These are phyloP conservation scores for Nakazawaea ernobii DNA, from an alignment of 805 yeast species.

Conservation along the genomic window DNA sequence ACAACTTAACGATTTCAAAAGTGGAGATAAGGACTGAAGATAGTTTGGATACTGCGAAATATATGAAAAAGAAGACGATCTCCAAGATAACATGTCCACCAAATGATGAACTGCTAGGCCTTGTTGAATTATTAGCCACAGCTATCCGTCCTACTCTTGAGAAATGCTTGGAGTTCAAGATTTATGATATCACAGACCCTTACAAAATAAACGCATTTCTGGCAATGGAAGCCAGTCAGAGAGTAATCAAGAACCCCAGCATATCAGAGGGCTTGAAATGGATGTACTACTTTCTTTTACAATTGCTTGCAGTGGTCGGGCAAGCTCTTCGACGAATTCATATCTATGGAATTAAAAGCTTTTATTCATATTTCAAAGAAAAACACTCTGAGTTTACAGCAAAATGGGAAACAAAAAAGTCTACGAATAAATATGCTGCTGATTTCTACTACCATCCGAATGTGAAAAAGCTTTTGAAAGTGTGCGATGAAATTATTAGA, in stretches of 20 bases:
- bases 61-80: slow-evolving; percentile 64
- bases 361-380: slow-evolving; percentile 59
- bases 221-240: slow-evolving; percentile 64
- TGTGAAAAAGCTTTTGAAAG: slow-evolving; percentile 36
- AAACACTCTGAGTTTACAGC: slow-evolving; percentile 54
- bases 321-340: slow-evolving; percentile 63
- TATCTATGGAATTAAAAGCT: slow-evolving; percentile 78
- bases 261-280: slow-evolving; percentile 69
- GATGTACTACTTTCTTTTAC: slow-evolving; percentile 59
- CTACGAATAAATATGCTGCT: slow-evolving; percentile 58
- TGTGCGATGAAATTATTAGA: slow-evolving; percentile 37
- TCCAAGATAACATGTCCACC: slow-evolving; percentile 52
- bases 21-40: slow-evolving; percentile 85
- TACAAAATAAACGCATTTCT: slow-evolving; percentile 61
- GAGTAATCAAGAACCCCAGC: slow-evolving; percentile 44
- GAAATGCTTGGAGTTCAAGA: slow-evolving; percentile 56
- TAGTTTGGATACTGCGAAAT: slow-evolving; percentile 71
- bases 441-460: slow-evolving; percentile 51
- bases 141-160: slow-evolving; percentile 65
- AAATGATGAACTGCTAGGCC: slow-evolving; percentile 48
- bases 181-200: slow-evolving; percentile 65
- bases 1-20: slow-evolving; percentile 64
- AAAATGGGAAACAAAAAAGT: slow-evolving; percentile 50
- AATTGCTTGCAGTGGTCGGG: slow-evolving; percentile 64
- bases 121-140: slow-evolving; percentile 47